Evolutionary conservation across 129 eudicot genomes (phyloP), one percentile per base, ranked within the genome.

Genomic region (Artemisia annua): DNA sequence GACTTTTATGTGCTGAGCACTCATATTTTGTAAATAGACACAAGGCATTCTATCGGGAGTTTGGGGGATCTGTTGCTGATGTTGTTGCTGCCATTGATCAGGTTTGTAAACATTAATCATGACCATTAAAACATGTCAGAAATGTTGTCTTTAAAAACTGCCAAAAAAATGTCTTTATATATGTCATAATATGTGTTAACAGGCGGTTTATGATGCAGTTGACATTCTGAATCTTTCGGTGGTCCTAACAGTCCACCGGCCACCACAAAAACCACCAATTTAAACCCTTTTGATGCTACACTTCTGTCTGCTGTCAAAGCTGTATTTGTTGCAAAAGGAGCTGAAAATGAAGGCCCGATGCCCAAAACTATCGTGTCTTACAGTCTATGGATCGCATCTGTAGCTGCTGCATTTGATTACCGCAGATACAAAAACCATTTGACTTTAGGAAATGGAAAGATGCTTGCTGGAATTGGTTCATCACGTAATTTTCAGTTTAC

Each of bases 121-220:
- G 14, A 22, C 16, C 48, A 44, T 48, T 30, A 15, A 53, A 16
- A 19, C 18, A 51, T 22, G 6, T 17, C 18, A 22, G 17, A 44
- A 39, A 24, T 22, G 68, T n/a, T 44, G 13, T 49, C 48, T n/a
- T 63, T 69, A 15, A 53, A 12, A 19, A 13, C 43, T 22, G 10
- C 17, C 18, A 22, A 28, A 46, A 39, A 26, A 72, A 11, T 53
- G 13, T 30, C 30, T n/a, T 63, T 69, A 5, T 3, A 44, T 59
- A 22, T 69, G 11, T 44, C 22, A 20, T 24, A 1, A 24, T 43
- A 30, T 59, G 51, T 51, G 58, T 43, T 52, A 53, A 71, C 89
- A 94, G 97, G 99, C 99, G 56, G 99, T 90, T 75, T 84, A 84
- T 74, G 99, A 94, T 81, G 99, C 97, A 46, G 97, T 94, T 32